phyloP scores from a whole-genome alignment of 2,329 filamentous ascomycete species.

The Huntiella bhutanensis region DNA sequence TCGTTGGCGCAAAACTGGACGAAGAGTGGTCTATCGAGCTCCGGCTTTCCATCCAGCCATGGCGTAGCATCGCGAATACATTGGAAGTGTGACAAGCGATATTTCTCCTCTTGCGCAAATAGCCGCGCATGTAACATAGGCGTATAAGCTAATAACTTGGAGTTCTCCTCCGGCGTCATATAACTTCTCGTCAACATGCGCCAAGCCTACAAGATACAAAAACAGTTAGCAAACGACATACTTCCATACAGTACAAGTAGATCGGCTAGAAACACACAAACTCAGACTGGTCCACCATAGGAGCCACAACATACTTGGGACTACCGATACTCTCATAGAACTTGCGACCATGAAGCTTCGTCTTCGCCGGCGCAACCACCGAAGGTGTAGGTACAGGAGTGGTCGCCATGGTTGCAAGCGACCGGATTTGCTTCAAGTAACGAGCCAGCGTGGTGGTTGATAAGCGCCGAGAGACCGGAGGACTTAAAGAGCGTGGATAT shows the following conservation, averaged over 20 bases:
- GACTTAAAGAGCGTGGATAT: too few species aligned
- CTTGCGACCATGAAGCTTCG: conserved; percentile 61
- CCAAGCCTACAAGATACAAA: conserved; percentile 51
- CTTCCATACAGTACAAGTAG: not conserved
- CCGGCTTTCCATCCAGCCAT: conserved; percentile 73
- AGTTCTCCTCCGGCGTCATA: conserved; percentile 45
- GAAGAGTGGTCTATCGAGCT: conserved; percentile 71
- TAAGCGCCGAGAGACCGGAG: not conserved
- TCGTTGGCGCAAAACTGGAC: conserved; percentile 95
- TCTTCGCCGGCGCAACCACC: conserved; percentile 11
- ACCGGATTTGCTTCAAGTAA: not conserved
- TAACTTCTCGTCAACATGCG: conserved; percentile 90
- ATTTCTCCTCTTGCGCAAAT: conserved; percentile 57
- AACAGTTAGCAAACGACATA: not conserved
- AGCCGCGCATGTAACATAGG: conserved; percentile 93
- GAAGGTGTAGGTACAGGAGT: not conserved
- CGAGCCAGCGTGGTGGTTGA: conserved; percentile 6
- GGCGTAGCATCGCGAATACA: conserved; percentile 19
- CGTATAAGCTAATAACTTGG: conserved; percentile 64
- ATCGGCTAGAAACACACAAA: conserved; percentile 41
- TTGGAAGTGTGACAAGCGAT: conserved; percentile 68
- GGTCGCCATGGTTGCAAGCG: conserved; percentile 7
- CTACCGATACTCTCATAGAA: conserved; percentile 93
- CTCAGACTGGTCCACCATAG: conserved; percentile 97
- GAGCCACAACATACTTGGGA: conserved; percentile 76